Percentiles rank a stretch among this genome's conserved stretches.
Evolutionary conservation across 306 rosid genomes (phyloP).

Genomic region (Mimosa bimucronata): DNA sequence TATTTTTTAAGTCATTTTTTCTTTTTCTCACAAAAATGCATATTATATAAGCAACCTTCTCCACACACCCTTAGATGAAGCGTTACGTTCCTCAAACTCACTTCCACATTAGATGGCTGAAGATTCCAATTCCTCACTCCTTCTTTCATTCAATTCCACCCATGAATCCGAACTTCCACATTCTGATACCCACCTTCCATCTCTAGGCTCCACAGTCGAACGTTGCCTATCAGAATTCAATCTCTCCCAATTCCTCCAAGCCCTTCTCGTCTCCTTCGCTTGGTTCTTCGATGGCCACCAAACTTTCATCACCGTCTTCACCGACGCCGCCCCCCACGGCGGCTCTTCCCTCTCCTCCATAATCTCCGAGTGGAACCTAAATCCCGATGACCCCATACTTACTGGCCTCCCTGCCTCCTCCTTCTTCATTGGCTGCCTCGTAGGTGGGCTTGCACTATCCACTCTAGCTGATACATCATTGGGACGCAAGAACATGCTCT

Average conservation of each 20-base stretch:
- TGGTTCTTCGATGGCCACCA: slow-evolving; percentile 51
- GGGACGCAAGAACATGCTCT: slow-evolving; percentile 68
- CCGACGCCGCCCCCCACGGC: slow-evolving; percentile 40
- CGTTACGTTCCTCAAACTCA: background rate
- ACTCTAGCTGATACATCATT: slow-evolving; percentile 48
- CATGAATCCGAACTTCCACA: background rate
- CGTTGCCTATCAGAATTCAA: background rate
- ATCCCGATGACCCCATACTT: slow-evolving; percentile 42
- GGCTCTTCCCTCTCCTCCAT: slow-evolving; percentile 32
- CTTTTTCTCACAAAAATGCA: background rate
- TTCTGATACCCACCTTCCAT: background rate
- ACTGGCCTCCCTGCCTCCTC: slow-evolving; percentile 57
- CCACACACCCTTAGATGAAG: background rate
- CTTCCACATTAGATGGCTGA: background rate
- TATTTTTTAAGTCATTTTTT: too few species aligned
- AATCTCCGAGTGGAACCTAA: slow-evolving; percentile 57
- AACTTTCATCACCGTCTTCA: slow-evolving; percentile 46
- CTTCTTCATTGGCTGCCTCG: slow-evolving; percentile 42
- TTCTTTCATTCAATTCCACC: background rate
- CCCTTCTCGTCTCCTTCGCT: slow-evolving; percentile 44
- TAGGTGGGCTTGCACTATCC: slow-evolving; percentile 43
- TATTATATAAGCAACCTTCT: background rate
- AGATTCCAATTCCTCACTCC: background rate
- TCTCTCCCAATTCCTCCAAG: slow-evolving; percentile 28
- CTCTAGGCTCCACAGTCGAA: background rate